These are phyloP conservation scores for Aphanomyces euteiches DNA, from an alignment of 352 stramenopile species.

Conservation along the genomic window DNA sequence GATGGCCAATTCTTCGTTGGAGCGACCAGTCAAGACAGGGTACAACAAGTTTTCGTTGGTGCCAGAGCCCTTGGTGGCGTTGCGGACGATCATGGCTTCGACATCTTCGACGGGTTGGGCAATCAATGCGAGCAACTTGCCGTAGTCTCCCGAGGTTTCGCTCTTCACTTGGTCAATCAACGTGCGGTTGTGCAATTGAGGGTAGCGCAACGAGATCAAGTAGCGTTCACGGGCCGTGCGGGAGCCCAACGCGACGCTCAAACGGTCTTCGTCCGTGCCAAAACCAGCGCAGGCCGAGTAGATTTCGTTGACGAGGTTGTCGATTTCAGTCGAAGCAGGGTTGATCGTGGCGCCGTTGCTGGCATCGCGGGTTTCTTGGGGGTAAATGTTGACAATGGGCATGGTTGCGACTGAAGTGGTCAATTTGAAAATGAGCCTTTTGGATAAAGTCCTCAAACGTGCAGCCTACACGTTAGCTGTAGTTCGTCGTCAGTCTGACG, in stretches of 20 bases:
- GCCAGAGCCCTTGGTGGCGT: constrained; percentile 53
- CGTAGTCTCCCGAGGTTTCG: constrained; percentile 60
- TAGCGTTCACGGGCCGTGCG: constrained; percentile 46
- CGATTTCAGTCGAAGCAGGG: constrained; percentile 42
- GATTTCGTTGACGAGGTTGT: constrained; percentile 57
- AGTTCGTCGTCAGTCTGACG: too few relatives aligned
- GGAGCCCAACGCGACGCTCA: constrained; percentile 51
- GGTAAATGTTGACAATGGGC: constrained; percentile 52
- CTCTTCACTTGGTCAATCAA: constrained; percentile 56
- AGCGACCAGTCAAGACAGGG: constrained; percentile 65
- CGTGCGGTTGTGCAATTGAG: constrained; percentile 48
- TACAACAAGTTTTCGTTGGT: constrained; percentile 62
- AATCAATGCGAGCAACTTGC: constrained; percentile 57
- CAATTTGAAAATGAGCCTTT: not conserved
- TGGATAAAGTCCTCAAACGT: not conserved
- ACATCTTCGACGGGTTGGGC: constrained; percentile 50
- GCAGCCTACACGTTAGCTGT: too few relatives aligned
- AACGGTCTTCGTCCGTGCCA: constrained; percentile 60
- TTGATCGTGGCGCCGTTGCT: constrained; percentile 36
- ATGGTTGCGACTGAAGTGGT: not conserved
- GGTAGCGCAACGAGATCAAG: constrained; percentile 53
- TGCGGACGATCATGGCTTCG: constrained; percentile 58
- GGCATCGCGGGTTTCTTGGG: constrained; percentile 35
- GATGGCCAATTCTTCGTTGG: constrained; percentile 65
- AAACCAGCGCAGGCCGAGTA: constrained; percentile 55